phyloP scores from a whole-genome alignment of 2,329 filamentous ascomycete genomes.

The Fusarium humuli region DNA sequence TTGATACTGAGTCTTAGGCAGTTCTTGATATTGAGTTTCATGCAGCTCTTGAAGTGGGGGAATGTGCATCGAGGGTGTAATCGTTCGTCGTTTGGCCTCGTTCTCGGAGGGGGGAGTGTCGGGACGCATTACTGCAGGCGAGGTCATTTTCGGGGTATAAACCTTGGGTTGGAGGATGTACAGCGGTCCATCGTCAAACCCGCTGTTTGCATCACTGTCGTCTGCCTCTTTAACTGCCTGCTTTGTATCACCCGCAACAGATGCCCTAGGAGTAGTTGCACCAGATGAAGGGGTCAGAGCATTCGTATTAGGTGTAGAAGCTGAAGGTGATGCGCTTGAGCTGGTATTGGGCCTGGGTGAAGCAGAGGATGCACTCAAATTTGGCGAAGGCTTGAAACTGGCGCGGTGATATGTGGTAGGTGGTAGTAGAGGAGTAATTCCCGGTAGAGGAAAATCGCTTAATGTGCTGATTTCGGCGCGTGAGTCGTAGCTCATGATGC shows the following conservation, averaged over 20 bases:
- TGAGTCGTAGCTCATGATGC: constrained; percentile 38
- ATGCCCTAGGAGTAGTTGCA: constrained; percentile 25
- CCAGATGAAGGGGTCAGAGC: constrained; percentile 16
- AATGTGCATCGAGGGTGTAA: constrained; percentile 28
- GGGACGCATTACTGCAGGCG: constrained; percentile 55
- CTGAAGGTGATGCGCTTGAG: constrained; percentile 27
- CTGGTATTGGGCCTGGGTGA: constrained; percentile 24
- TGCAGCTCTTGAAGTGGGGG: constrained; percentile 24
- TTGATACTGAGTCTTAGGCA: constrained; percentile 1
- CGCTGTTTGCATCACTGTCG: constrained; percentile 20
- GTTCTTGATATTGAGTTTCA: constrained; percentile 8
- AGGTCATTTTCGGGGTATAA: constrained; percentile 66
- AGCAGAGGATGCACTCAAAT: constrained; percentile 18
- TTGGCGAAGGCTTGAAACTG: constrained; percentile 27
- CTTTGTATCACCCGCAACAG: constrained; percentile 14
- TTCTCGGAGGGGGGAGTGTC: constrained; percentile 21
- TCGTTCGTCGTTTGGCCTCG: constrained; percentile 28
- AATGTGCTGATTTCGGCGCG: constrained; percentile 42
- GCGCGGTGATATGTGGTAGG: constrained; percentile 38
- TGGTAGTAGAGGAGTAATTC: constrained; percentile 42
- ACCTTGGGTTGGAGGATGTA: constrained; percentile 69
- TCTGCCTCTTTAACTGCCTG: constrained; percentile 19
- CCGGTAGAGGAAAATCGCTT: constrained; percentile 46
- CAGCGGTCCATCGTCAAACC: constrained; percentile 54
- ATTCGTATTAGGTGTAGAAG: constrained; percentile 20